These are phyloP conservation scores for Chaetomium fimeti DNA, from an alignment of 495 filamentous ascomycete genomes.

Conservation along the genomic window DNA sequence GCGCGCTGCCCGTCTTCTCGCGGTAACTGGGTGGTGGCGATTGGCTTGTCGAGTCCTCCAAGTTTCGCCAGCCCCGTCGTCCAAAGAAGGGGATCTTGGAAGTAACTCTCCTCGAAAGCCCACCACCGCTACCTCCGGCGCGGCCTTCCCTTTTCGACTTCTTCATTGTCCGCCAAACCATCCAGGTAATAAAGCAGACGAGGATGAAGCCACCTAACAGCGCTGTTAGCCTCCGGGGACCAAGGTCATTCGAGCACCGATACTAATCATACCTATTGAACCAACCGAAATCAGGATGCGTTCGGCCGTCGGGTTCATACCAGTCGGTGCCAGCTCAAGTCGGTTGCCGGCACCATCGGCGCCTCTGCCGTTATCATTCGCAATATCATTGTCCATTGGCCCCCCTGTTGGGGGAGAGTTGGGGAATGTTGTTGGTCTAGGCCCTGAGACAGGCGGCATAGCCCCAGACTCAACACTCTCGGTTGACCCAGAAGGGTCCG, in stretches of 20 bases:
- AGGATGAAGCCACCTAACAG: slow-evolving; percentile 43
- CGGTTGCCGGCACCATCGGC: slow-evolving; percentile 21
- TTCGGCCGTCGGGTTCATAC: slow-evolving; percentile 41
- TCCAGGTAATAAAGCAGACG: slow-evolving; percentile 42
- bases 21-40: slow-evolving; percentile 37
- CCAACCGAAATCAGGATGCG: slow-evolving; percentile 49
- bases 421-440: neutral
- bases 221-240: slow-evolving; percentile 11
- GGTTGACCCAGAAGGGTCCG: neutral
- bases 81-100: slow-evolving; percentile 23
- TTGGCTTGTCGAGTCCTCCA: slow-evolving; percentile 22
- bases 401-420: slow-evolving; percentile 6
- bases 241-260: neutral
- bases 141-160: slow-evolving; percentile 28
- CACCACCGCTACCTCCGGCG: slow-evolving; percentile 6
- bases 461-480: neutral
- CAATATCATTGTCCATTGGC: slow-evolving; percentile 2
- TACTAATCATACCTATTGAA: slow-evolving; percentile 45
- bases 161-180: slow-evolving; percentile 40
- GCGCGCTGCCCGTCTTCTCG: slow-evolving; percentile 30
- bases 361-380: slow-evolving; percentile 18
- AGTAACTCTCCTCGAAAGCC: slow-evolving; percentile 7
- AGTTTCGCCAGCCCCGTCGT: slow-evolving; percentile 26
- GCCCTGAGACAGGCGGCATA: neutral
- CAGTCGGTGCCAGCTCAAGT: slow-evolving; percentile 15